Evolutionary conservation across 306 rosid genomes (phyloP), one percentile per base, ranked within the genome.

Genomic region (Oemleria cerasiformis): DNA sequence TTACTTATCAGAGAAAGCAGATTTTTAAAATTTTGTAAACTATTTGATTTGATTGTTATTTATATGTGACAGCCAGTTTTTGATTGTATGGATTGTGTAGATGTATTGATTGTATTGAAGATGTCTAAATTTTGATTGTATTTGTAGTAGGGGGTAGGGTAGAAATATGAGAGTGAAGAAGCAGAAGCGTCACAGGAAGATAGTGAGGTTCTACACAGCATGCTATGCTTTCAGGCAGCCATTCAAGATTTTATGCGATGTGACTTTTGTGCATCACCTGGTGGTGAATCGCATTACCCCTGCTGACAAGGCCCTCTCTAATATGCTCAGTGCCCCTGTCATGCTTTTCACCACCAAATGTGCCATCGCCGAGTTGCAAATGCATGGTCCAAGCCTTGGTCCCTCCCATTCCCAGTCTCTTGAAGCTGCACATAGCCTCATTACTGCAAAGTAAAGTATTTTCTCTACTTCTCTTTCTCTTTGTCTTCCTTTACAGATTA

Each of bases 271-370:
- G 38, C 77, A 88, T 59, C 97, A 93, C 80, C 89, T 90, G 67
- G 59, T 93, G 34, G 76, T 20, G 40, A 78, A 88, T 84, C 76
- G 82, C 30, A 74, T 93, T 62, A 79, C 84, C 59, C 98, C 97
- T 1, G 96, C 93, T 1, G 92, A 90, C 53, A 73, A 59, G 5
- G 91, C 98, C 34, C 39, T 93, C 57, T 64, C 79, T 42, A 80
- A 81, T 75, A 67, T 83, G 63, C 84, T 90, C 36, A 77, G 84
- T 60, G 84, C 83, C 36, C 76, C 77, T n/a, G 92, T 90, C 70
- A 86, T 84, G 74, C 96, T 93, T 56, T 93, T 77, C 84, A 88
- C 96, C 25, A 93, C 97, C 21, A 90, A 95, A 48, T 92, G 97
- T 77, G 84, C 84, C 36, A 17, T 84, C 20, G 88, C 85, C 9